Evolutionary conservation across 2,329 filamentous ascomycete species (phyloP).

Genomic region (Aspergillus awamori): DNA sequence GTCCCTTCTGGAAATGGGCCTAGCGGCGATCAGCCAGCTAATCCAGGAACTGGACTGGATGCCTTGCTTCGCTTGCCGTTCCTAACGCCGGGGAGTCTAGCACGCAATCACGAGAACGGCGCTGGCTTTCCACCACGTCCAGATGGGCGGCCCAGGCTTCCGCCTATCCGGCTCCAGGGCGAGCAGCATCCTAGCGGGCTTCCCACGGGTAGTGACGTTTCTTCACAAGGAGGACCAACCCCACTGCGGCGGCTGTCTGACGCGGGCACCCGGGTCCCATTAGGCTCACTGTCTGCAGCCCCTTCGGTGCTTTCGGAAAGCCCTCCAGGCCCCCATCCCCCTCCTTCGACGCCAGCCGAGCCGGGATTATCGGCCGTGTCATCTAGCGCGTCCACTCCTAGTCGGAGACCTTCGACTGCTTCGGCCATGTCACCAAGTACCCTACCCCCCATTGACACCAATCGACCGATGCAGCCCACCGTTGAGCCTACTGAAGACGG

Average conservation of each 20-base stretch:
- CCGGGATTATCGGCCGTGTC: slow-evolving; percentile 58
- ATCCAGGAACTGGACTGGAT: slow-evolving; percentile 46
- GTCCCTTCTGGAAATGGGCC: slow-evolving; percentile 58
- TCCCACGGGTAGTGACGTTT: slow-evolving; percentile 55
- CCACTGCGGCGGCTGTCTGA: slow-evolving; percentile 39
- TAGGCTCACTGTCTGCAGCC: slow-evolving; percentile 34
- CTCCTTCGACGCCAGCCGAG: slow-evolving; percentile 66
- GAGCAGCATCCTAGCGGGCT: slow-evolving; percentile 52
- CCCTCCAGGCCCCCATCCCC: slow-evolving; percentile 61
- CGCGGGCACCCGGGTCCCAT: slow-evolving; percentile 29
- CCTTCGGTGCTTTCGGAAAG: slow-evolving; percentile 56
- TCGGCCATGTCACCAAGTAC: slow-evolving; percentile 45
- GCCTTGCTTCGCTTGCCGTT: slow-evolving; percentile 51
- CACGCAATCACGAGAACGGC: slow-evolving; percentile 47
- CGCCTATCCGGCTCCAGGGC: slow-evolving; percentile 58
- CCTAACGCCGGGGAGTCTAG: slow-evolving; percentile 47
- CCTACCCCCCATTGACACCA: slow-evolving; percentile 45
- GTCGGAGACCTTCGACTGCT: slow-evolving; percentile 51
- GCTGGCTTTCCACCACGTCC: slow-evolving; percentile 56
- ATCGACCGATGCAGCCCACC: slow-evolving; percentile 38
- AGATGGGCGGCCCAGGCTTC: slow-evolving; percentile 58
- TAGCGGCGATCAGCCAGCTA: slow-evolving; percentile 49
- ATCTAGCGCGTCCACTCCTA: slow-evolving; percentile 56
- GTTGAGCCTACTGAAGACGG: slow-evolving; percentile 48
- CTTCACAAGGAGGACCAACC: slow-evolving; percentile 51